Percentiles rank a stretch among this genome's conserved stretches.
phyloP scores from a whole-genome alignment of 2,329 filamentous ascomycete species.

The Aspergillus sp. region DNA sequence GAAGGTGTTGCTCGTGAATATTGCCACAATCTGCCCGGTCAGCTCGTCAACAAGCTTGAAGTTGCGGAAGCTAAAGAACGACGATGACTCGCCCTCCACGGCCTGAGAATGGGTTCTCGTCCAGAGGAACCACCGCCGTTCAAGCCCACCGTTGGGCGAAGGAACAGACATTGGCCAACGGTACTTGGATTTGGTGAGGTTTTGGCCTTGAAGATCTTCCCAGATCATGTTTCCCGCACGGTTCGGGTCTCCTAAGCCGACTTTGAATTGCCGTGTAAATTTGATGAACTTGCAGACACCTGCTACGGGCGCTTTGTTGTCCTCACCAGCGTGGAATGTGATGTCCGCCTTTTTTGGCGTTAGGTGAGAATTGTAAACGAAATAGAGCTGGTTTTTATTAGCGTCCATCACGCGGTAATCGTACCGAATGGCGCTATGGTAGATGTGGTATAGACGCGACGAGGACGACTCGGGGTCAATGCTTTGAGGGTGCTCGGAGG shows the following conservation, averaged over 20 bases:
- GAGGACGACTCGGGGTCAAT: not conserved
- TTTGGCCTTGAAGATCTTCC: slow-evolving; percentile 31
- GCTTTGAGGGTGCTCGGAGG: not conserved
- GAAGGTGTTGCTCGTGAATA: slow-evolving; percentile 30
- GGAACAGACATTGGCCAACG: slow-evolving; percentile 27
- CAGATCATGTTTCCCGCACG: slow-evolving; percentile 25
- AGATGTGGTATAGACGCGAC: slow-evolving; percentile 25
- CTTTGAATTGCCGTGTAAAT: slow-evolving; percentile 32
- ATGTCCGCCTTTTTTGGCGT: slow-evolving; percentile 35
- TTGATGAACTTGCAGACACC: slow-evolving; percentile 34
- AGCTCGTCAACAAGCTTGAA: slow-evolving; percentile 37
- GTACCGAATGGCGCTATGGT: slow-evolving; percentile 21
- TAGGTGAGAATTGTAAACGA: slow-evolving; percentile 29
- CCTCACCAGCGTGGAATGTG: slow-evolving; percentile 30
- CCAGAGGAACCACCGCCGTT: slow-evolving; percentile 32
- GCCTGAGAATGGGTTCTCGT: slow-evolving; percentile 33
- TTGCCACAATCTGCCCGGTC: slow-evolving; percentile 28
- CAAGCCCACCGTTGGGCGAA: slow-evolving; percentile 2
- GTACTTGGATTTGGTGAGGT: slow-evolving; percentile 25
- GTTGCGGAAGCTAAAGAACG: slow-evolving; percentile 24
- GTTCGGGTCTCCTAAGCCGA: slow-evolving; percentile 33
- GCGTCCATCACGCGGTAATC: slow-evolving; percentile 25
- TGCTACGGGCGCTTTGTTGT: slow-evolving; percentile 26
- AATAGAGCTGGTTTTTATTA: slow-evolving; percentile 21
- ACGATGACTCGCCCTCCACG: slow-evolving; percentile 23